Evolutionary conservation across 352 stramenopile genomes (phyloP).

Genomic region (Globisporangium parvum): DNA sequence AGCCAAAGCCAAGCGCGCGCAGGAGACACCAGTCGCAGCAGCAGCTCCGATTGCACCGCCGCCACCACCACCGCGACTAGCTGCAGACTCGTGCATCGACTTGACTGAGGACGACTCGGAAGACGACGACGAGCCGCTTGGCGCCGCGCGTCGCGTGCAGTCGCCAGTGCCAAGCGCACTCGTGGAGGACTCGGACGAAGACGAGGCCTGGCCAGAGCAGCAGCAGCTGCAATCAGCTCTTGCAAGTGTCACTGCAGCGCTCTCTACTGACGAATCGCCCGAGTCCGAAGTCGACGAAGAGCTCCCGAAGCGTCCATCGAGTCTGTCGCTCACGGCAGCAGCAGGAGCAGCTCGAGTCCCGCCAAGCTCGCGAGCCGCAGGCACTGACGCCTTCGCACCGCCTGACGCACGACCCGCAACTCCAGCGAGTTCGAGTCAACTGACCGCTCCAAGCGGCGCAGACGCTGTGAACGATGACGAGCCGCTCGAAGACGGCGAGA

Average conservation of each 20-base stretch:
- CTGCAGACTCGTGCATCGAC: constrained; percentile 28
- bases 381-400: neutral
- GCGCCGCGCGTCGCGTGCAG: neutral
- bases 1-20: neutral
- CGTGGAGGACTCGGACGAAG: constrained; percentile 47
- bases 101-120: constrained; percentile 56
- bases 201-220: constrained; percentile 42
- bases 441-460: neutral
- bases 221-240: neutral
- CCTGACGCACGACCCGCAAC: constrained; percentile 1
- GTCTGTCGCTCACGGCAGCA: neutral
- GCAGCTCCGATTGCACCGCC: neutral
- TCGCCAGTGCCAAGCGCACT: constrained; percentile 7
- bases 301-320: constrained; percentile 11
- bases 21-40: neutral
- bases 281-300: constrained; percentile 34
- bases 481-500: constrained; percentile 54
- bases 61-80: neutral
- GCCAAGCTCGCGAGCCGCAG: too few species aligned
- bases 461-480: constrained; percentile 1
- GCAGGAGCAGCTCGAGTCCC: neutral
- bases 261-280: constrained; percentile 10
- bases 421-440: neutral
- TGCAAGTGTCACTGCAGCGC: neutral
- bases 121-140: constrained; percentile 39